Conservation (phyloP, 345 rosid species). For the Lepidium africanum region DNA sequence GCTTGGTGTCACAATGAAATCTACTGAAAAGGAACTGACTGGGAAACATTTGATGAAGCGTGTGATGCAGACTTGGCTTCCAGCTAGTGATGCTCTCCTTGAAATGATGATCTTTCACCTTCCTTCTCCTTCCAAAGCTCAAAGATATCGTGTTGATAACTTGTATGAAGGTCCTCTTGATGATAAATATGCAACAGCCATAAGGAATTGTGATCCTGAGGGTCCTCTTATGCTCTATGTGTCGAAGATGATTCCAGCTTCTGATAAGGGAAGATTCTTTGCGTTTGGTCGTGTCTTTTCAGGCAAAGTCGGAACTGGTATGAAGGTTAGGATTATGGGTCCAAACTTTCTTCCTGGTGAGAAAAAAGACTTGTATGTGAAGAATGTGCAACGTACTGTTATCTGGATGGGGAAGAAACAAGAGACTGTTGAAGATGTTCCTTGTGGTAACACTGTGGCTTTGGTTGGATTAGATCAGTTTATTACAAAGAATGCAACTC, state of each 20-base stretch:
- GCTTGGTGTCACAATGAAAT: slow-evolving; percentile 57
- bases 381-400: slow-evolving; percentile 61
- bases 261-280: slow-evolving; percentile 81
- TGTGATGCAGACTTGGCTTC: slow-evolving; percentile 93
- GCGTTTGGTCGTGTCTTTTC: slow-evolving; percentile 83
- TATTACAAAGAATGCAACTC: slow-evolving; percentile 73
- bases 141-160: slow-evolving; percentile 78
- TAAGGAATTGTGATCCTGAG: slow-evolving; percentile 69
- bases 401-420: slow-evolving; percentile 93
- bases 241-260: slow-evolving; percentile 88
- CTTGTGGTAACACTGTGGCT: slow-evolving; percentile 86
- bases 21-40: slow-evolving; percentile 65
- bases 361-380: slow-evolving; percentile 46
- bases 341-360: slow-evolving; percentile 80
- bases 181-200: slow-evolving; percentile 61
- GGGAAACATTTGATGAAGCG: slow-evolving; percentile 84
- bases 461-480: slow-evolving; percentile 75
- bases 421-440: slow-evolving; percentile 83
- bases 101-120: slow-evolving; percentile 89
- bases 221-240: slow-evolving; percentile 90
- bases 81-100: slow-evolving; percentile 61
- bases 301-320: slow-evolving; percentile 63
- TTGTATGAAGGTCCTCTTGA: slow-evolving; percentile 84
- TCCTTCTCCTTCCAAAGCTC: slow-evolving; percentile 65
- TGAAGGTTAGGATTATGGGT: slow-evolving; percentile 86